A percentile compares a stretch with the other conserved stretches of the same genome.
These are phyloP conservation scores for Rhodotorula sphaerocarpa DNA, from an alignment of 768 basidiomycete species.

Conservation along the genomic window DNA sequence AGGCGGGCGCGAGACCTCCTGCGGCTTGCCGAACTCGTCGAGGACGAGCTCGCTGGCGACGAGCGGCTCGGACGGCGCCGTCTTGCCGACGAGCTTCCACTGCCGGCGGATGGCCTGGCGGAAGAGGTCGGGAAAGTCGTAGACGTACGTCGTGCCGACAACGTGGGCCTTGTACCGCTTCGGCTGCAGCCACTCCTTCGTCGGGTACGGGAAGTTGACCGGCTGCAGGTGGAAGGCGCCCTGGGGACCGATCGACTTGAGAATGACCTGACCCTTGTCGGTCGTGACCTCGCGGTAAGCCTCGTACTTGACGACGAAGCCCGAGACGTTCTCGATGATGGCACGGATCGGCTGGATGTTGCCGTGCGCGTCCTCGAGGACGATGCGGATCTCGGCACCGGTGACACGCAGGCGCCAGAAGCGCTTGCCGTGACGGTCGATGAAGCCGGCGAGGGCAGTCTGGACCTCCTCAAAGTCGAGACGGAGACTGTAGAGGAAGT, in stretches of 20 bases:
- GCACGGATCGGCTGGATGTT: slow-evolving; percentile 93
- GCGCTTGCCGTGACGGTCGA: slow-evolving; percentile 95
- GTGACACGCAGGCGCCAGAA: slow-evolving; percentile 98
- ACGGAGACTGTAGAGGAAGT: slow-evolving; percentile 93
- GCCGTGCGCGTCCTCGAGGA: slow-evolving; percentile 87
- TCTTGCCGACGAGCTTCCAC: slow-evolving; percentile 62
- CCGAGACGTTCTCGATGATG: slow-evolving; percentile 96
- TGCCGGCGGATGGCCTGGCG: slow-evolving; percentile 90
- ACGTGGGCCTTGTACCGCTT: slow-evolving; percentile 98
- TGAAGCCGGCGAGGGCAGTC: slow-evolving; percentile 95
- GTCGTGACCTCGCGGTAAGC: slow-evolving; percentile 97
- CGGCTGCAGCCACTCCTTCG: slow-evolving; percentile 95
- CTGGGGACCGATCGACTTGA: slow-evolving; percentile 97
- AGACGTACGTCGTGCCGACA: slow-evolving; percentile 95
- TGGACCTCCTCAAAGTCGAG: slow-evolving; percentile 95
- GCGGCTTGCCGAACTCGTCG: slow-evolving; percentile 83
- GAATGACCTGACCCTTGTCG: slow-evolving; percentile 86
- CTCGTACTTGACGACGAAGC: slow-evolving; percentile 96
- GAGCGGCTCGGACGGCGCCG: slow-evolving; percentile 70
- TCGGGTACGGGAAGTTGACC: slow-evolving; percentile 84
- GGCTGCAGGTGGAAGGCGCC: slow-evolving; percentile 93
- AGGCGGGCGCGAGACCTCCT: slow-evolving; percentile 81
- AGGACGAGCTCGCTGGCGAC: slow-evolving; percentile 83
- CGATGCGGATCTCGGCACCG: slow-evolving; percentile 90
- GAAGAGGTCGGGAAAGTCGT: slow-evolving; percentile 99